Percentiles rank a stretch among this genome's conserved stretches.
Evolutionary conservation across 1,139 yeast genomes (phyloP).

Genomic region (Geotrichum citri-aurantii): DNA sequence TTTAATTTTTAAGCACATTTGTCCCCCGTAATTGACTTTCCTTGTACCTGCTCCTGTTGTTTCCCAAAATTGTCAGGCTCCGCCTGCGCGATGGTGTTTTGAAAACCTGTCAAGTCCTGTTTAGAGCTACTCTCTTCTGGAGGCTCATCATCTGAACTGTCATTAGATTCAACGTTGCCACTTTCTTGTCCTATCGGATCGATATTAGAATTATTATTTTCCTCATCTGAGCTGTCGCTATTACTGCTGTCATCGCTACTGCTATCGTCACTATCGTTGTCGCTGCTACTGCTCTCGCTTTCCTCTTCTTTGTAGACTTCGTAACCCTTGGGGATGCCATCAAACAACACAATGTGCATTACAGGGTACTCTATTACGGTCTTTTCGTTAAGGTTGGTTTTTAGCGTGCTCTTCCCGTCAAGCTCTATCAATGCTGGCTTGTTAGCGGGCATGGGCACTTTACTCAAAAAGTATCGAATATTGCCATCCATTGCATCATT

Average conservation of each 20-base stretch:
- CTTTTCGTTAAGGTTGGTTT: conserved; percentile 47
- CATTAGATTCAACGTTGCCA: neutral
- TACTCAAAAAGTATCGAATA: conserved; percentile 20
- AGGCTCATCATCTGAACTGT: neutral
- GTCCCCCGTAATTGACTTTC: too few relatives aligned
- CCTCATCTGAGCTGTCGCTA: neutral
- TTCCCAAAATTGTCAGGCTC: neutral
- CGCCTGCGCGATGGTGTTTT: neutral
- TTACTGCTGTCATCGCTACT: conserved; percentile 7
- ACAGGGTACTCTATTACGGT: conserved; percentile 78
- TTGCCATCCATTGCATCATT: neutral
- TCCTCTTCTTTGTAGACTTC: conserved; percentile 16
- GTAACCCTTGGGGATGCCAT: conserved; percentile 26
- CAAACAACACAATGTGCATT: conserved; percentile 40
- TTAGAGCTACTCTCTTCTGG: conserved; percentile 10
- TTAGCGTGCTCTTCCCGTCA: conserved; percentile 31
- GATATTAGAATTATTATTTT: neutral
- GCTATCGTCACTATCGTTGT: conserved; percentile 8
- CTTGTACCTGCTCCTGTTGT: neutral
- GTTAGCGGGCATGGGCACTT: conserved; percentile 24
- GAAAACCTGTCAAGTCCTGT: neutral
- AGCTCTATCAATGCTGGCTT: conserved; percentile 22
- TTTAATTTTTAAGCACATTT: too few relatives aligned
- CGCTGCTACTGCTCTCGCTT: conserved; percentile 6
- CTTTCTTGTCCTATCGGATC: neutral